phyloP scores from a whole-genome alignment of 257 asterid species.

The Fraxinus cuspidata region DNA sequence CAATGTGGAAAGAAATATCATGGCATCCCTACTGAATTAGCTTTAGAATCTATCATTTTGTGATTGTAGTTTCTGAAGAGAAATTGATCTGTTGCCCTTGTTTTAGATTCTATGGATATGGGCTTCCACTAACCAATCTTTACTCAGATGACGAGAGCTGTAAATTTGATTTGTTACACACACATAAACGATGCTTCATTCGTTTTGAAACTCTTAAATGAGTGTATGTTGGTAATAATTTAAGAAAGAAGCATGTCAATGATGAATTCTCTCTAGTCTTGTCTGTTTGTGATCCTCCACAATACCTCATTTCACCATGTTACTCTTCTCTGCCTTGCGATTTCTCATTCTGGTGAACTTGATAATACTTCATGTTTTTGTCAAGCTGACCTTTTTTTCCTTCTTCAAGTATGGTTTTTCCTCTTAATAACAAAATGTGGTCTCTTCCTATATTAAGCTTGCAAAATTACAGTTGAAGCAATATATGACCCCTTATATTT shows the following conservation, averaged over 20 bases:
- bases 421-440: neutral
- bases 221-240: neutral
- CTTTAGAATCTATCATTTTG: neutral
- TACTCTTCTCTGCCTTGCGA: neutral
- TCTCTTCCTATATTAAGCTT: neutral
- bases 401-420: neutral
- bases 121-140: neutral
- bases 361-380: neutral
- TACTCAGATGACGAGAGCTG: neutral
- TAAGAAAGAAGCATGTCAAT: neutral
- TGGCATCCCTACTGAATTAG: neutral
- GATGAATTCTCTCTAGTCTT: neutral
- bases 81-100: neutral
- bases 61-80: neutral
- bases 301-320: neutral
- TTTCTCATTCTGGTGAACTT: neutral
- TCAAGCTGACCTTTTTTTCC: constrained; percentile 1
- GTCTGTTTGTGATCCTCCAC: neutral
- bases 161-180: neutral
- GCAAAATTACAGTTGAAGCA: neutral
- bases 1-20: neutral
- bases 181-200: neutral
- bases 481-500: neutral
- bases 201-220: neutral
- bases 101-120: neutral